A percentile compares a stretch with the other conserved stretches of the same genome.
These are phyloP conservation scores for Entomortierella lignicola DNA, from an alignment of 192 early-diverging fungal species.

Conservation along the genomic window DNA sequence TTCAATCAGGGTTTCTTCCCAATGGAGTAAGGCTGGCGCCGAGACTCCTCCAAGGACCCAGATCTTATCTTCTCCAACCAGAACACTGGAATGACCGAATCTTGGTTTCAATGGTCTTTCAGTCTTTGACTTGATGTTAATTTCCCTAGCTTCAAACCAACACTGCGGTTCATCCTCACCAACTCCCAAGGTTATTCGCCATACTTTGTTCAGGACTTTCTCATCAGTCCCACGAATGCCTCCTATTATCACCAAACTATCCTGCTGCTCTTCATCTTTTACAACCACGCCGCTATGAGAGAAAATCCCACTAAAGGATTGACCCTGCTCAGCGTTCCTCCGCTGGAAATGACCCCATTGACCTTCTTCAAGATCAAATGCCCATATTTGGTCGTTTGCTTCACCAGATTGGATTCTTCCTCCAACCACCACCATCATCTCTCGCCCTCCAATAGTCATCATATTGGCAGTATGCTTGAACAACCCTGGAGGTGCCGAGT, in stretches of 20 bases:
- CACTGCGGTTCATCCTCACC: constrained; percentile 2
- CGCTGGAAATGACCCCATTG: constrained; percentile 32
- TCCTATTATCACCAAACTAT: constrained; percentile 25
- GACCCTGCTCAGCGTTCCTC: background rate
- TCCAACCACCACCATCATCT: constrained; percentile 50
- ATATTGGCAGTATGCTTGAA: constrained; percentile 52
- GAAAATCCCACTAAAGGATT: constrained; percentile 10
- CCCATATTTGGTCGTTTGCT: constrained; percentile 22
- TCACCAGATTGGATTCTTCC: constrained; percentile 31
- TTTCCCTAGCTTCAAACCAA: constrained; percentile 9
- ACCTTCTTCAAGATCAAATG: constrained; percentile 37
- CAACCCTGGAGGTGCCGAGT: constrained; percentile 14
- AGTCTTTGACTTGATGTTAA: constrained; percentile 9
- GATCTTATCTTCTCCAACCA: constrained; percentile 18
- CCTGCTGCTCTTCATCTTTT: constrained; percentile 1
- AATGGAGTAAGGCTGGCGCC: constrained; percentile 28
- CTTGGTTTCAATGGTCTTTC: constrained; percentile 10
- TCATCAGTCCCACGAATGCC: constrained; percentile 35
- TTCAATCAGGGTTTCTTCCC: constrained; percentile 49
- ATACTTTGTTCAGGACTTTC: constrained; percentile 22
- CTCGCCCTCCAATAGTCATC: constrained; percentile 28
- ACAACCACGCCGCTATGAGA: constrained; percentile 39
- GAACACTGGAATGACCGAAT: constrained; percentile 39
- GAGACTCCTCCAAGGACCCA: constrained; percentile 49
- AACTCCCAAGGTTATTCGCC: constrained; percentile 10